Base-by-base conservation (phyloP, 2,329 filamentous ascomycete genomes). In the Colletotrichum eleusines region DNA sequence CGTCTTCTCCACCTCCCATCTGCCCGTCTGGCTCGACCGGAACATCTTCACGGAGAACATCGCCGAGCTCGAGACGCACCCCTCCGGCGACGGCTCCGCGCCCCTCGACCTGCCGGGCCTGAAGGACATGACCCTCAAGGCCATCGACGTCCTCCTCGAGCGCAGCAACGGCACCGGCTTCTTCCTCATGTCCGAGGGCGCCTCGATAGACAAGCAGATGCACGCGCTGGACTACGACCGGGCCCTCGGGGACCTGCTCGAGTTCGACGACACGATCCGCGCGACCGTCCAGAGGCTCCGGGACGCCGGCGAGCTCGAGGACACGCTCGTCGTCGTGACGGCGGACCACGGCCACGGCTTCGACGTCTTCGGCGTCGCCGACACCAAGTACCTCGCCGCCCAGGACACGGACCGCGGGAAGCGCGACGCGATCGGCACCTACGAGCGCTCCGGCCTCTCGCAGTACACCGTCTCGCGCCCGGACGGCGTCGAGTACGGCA, bases 261-360 rank as follows among this genome's bases (percentile, higher is more conserved):
- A 97, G 81, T 87, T 97, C 46, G 93, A 97, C 77, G 93, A 96
- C 80, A 94, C 94, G 4, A 84, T 97, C 74, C 90, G 89, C 62
- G 92, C 92, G 20, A 94, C 92, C 1, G 86, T 95, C 61, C 85
- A 85, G 54, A 90, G 92, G 77, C 89, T 97, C 46, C 85, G 88
- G 75, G 81, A 86, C 26, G 84, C 93, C 3, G 87, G 87, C 70
- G 86, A 89, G 66, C 86, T 94, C 33, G 88, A 95, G 11, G 88
- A 94, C 72, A 97, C 94, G 0, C 88, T 95, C 3, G 86, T 97
- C 73, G 79, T 97, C 62, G 92, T 96, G 60, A 94, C 93, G 6
- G 92, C 93, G n/a, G 93, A 96, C 77, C 94, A 96, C 84, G 94
- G 94, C 50, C 94, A 97, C 82, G 94, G 94, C 64, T 97, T 96